Percentiles rank a stretch among this genome's conserved stretches.
These are phyloP conservation scores for Wickerhamiella shivajii DNA, from an alignment of 805 yeast genomes.

Conservation along the genomic window DNA sequence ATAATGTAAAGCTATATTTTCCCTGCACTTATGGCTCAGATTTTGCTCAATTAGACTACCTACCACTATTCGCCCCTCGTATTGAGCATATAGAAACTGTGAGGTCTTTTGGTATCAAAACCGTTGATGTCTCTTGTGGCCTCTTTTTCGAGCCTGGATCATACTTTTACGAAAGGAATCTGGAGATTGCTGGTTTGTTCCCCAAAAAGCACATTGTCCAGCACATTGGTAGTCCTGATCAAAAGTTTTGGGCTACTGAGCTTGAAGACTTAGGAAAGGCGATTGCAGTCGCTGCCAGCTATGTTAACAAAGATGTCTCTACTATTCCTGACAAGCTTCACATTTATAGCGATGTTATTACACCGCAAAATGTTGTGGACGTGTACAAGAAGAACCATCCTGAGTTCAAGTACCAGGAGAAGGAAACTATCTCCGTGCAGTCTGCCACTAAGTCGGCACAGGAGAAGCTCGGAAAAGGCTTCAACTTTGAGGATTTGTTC, in stretches of 20 bases:
- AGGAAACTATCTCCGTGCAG: background rate
- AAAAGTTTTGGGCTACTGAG: background rate
- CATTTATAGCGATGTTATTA: background rate
- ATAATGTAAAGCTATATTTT: constrained; percentile 3
- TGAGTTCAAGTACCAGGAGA: background rate
- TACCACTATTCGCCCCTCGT: constrained; percentile 1
- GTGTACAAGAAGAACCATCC: constrained; percentile 1
- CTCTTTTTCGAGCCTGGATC: background rate
- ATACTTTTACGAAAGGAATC: background rate
- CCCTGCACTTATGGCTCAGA: background rate
- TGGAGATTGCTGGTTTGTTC: background rate
- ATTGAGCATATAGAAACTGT: constrained; percentile 3
- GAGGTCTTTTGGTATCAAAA: constrained; percentile 2
- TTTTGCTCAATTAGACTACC: background rate
- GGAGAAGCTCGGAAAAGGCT: background rate
- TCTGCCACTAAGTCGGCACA: background rate
- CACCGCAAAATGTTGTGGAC: constrained; percentile 1
- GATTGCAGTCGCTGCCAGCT: background rate
- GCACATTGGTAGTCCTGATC: background rate
- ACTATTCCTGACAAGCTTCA: constrained; percentile 1
- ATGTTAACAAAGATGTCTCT: too few species aligned
- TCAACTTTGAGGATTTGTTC: background rate
- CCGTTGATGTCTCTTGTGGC: background rate
- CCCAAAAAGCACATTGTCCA: background rate
- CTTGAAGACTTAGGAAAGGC: constrained; percentile 1